Base-by-base conservation (phyloP, 2,329 filamentous ascomycete genomes). In the Pseudocercospora pini-densiflorae region DNA sequence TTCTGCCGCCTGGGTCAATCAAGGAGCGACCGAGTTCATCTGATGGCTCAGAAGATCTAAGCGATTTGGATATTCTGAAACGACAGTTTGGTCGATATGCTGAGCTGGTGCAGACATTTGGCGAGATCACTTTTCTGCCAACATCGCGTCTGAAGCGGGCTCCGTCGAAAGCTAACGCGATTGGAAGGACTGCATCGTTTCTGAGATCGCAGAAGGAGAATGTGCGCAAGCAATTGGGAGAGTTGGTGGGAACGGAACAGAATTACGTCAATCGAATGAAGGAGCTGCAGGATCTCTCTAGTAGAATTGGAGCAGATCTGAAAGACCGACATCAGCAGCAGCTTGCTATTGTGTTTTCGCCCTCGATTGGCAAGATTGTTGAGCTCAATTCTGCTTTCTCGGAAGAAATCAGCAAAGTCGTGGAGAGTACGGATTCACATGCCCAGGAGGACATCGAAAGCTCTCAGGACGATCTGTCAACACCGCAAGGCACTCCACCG, bases 171-270 rank as follows among this genome's bases (percentile, higher is more conserved):
- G 91, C 94, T 6, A 93, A 89, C 45, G 89, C 92, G 43, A 81
- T 95, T 57, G 95, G 92, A 77, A 86, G 91, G 71, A 92, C 88
- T 72, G 91, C 90, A 73, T 87, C 90, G 0, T 96, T 97, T 74
- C 86, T 90, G 40, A 89, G 89, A 72, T 89, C 91, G 64, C 92
- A 97, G 75, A 96, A 97, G 76, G 86, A 93, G 71, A 91, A 91
- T 61, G 82, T 97, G 71, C 89, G 94, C 47, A 90, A 94, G 79
- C 94, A 97, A 78, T 89, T 99, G 85, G 89, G 88, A 66, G 95
- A 99, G 78, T 82, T 98, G 66, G 88, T 97, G 36, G 92, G 97
- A 74, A 99, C 95, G 0, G 95, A 99, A 78, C 93, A 95, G 77
- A 90, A 92, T 78, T 99, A 98, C 79, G 93, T 99, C 49, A 86